phyloP scores from a whole-genome alignment of 495 filamentous ascomycete genomes.

The Lasiosphaeria hispida region DNA sequence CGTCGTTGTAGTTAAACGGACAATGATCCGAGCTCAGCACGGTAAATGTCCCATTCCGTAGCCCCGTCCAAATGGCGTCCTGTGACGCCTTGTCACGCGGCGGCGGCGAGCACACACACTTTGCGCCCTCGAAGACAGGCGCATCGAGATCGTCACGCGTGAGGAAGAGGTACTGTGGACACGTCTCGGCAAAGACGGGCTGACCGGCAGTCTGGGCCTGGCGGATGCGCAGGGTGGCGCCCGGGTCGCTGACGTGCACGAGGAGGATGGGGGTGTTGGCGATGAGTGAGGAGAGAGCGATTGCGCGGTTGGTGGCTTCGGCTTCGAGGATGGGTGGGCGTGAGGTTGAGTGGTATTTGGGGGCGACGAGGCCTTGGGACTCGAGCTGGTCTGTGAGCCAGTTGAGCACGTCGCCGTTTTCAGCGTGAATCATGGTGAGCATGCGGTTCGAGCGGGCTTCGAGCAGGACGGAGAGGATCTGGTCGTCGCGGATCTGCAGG shows the following conservation, averaged over 20 bases:
- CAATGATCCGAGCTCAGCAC: constrained; percentile 56
- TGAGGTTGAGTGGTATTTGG: constrained; percentile 54
- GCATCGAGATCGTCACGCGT: constrained; percentile 49
- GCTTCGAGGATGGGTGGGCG: constrained; percentile 55
- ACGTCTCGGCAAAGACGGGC: constrained; percentile 62
- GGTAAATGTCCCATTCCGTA: constrained; percentile 51
- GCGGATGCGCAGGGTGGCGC: constrained; percentile 52
- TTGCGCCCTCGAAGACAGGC: constrained; percentile 54
- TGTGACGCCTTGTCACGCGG: constrained; percentile 39
- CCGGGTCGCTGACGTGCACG: constrained; percentile 56
- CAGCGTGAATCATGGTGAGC: constrained; percentile 62
- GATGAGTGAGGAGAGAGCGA: constrained; percentile 52
- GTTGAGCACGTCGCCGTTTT: constrained; percentile 55
- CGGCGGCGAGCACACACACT: constrained; percentile 51
- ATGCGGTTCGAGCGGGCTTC: constrained; percentile 46
- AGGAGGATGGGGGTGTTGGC: constrained; percentile 54
- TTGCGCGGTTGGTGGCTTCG: constrained; percentile 59
- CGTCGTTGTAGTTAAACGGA: constrained; percentile 52
- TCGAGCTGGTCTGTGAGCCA: constrained; percentile 50
- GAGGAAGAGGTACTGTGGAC: constrained; percentile 64
- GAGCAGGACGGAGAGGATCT: constrained; percentile 56
- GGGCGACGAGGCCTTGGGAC: constrained; percentile 42
- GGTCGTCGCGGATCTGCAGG: constrained; percentile 52
- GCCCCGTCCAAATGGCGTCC: constrained; percentile 43
- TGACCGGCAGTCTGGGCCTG: constrained; percentile 54